phyloP scores from a whole-genome alignment of 129 eudicot species.

The Pittosporum tobira region DNA sequence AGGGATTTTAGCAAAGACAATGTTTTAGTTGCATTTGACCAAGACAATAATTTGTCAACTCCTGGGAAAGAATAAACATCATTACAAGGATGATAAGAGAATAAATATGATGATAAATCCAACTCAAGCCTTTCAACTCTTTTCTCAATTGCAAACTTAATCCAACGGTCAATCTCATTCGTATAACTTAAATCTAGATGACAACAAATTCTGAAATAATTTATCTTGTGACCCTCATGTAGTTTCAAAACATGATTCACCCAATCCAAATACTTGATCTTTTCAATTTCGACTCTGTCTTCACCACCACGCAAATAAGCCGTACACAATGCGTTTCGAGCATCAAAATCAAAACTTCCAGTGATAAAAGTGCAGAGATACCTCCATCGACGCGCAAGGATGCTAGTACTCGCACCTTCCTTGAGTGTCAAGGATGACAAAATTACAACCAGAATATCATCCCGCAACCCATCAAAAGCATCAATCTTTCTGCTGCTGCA shows the following conservation, averaged over 20 bases:
- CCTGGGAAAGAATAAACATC: too few relatives aligned
- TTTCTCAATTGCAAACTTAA: neutral
- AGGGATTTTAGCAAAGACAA: neutral
- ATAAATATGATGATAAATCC: too few relatives aligned
- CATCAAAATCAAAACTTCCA: neutral
- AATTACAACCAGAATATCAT: neutral
- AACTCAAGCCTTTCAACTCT: constrained; percentile 1
- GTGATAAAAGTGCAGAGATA: neutral
- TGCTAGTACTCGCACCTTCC: neutral
- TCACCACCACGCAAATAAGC: neutral
- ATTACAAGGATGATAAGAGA: too few relatives aligned
- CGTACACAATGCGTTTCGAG: neutral
- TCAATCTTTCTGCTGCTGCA: too few relatives aligned
- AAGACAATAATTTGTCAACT: too few relatives aligned
- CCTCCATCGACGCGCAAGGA: neutral
- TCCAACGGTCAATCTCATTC: neutral
- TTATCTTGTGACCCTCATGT: neutral
- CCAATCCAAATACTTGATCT: neutral
- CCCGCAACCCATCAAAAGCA: too few relatives aligned
- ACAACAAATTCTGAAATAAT: neutral
- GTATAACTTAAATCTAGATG: neutral
- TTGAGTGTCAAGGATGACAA: neutral
- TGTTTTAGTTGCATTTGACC: too few relatives aligned
- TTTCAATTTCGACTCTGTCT: neutral
- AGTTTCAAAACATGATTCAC: neutral